Percentiles rank a stretch among this genome's conserved stretches.
Evolutionary conservation across 108 stramenopile species (phyloP).

Genomic region (Phaeodactylum tricornutum): DNA sequence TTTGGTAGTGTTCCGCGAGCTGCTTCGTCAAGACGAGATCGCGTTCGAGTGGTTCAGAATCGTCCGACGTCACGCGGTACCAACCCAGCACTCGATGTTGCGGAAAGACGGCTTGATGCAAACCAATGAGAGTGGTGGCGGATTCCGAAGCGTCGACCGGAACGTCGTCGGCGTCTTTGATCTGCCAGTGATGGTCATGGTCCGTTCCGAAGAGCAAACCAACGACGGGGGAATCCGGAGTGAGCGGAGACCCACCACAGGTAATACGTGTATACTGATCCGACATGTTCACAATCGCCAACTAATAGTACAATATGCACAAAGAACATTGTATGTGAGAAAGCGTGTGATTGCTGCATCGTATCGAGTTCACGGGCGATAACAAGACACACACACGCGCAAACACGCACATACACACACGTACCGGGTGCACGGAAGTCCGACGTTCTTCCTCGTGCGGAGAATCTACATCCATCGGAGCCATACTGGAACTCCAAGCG

Average conservation of each 20-base stretch:
- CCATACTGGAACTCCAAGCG: too few relatives aligned
- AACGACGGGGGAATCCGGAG: conserved; percentile 40
- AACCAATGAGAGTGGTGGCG: conserved; percentile 40
- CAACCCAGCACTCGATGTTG: conserved; percentile 67
- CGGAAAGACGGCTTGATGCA: conserved; percentile 77
- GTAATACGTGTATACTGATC: conserved; percentile 78
- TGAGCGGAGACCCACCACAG: conserved; percentile 60
- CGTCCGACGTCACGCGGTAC: conserved; percentile 43
- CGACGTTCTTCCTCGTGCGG: too few relatives aligned
- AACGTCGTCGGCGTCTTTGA: conserved; percentile 33
- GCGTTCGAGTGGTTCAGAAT: conserved; percentile 26
- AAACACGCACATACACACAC: too few relatives aligned
- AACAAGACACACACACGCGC: too few relatives aligned
- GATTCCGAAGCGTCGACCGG: conserved; percentile 25
- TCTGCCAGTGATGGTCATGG: conserved; percentile 7
- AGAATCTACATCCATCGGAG: too few relatives aligned
- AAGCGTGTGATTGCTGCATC: too few relatives aligned
- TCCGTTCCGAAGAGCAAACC: conserved; percentile 52
- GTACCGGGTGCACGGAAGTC: too few relatives aligned
- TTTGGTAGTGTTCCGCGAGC: conserved; percentile 24
- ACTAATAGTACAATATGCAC: too few relatives aligned
- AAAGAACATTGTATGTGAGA: too few relatives aligned
- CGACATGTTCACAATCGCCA: conserved; percentile 75
- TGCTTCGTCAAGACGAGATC: conserved; percentile 41
- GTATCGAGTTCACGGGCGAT: too few relatives aligned